Conservation (phyloP, 257 asterid genomes). For the Solanum appendiculatum region DNA sequence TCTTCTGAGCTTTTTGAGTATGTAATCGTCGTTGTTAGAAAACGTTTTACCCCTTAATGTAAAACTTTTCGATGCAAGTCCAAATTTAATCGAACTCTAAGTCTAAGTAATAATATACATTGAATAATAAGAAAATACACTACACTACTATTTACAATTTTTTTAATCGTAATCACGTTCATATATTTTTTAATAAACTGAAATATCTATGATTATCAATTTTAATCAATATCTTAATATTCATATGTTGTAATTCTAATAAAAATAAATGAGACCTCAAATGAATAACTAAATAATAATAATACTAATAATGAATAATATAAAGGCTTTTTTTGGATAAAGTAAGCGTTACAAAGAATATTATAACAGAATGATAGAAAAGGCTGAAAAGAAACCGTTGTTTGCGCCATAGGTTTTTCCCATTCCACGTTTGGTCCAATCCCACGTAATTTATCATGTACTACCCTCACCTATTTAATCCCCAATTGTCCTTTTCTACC, state of each 20-base stretch:
- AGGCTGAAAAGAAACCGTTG: neutral
- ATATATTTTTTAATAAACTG: no score
- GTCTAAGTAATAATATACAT: no score
- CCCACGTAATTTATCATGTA: neutral
- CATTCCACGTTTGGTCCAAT: neutral
- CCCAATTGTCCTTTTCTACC: neutral
- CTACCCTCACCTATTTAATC: neutral
- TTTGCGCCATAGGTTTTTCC: neutral
- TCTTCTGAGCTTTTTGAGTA: accelerated
- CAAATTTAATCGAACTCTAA: no score
- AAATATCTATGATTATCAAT: no score
- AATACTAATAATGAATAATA: neutral
- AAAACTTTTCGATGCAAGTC: accelerated
- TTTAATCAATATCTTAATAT: no score
- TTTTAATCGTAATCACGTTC: no score
- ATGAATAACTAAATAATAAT: neutral
- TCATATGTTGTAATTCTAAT: neutral
- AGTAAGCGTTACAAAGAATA: neutral
- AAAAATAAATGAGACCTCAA: neutral
- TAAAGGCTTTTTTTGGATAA: neutral
- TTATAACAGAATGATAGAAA: neutral
- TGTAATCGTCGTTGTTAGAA: accelerated
- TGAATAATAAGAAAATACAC: no score
- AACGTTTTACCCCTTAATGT: no score
- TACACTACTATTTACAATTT: no score